These are phyloP conservation scores for Nothophoma quercina DNA, from an alignment of 2,329 filamentous ascomycete species.

Conservation along the genomic window DNA sequence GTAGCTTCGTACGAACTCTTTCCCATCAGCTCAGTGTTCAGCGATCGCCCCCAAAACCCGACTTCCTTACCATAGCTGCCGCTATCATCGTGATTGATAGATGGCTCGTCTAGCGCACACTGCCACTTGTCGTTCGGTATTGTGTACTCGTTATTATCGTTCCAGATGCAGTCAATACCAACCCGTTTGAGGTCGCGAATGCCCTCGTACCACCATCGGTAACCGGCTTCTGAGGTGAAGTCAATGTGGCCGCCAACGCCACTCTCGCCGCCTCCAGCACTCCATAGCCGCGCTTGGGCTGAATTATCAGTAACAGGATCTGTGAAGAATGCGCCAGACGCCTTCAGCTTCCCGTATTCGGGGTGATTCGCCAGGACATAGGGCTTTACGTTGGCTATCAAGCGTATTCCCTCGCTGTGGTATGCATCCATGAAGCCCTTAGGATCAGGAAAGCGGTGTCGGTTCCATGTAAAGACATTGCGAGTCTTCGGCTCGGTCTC, in stretches of 20 bases:
- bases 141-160: slow-evolving; percentile 80
- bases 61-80: slow-evolving; percentile 57
- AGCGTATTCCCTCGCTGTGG: slow-evolving; percentile 69
- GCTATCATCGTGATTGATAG: slow-evolving; percentile 39
- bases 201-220: slow-evolving; percentile 75
- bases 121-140: slow-evolving; percentile 71
- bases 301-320: slow-evolving; percentile 59
- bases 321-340: slow-evolving; percentile 68
- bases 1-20: slow-evolving; percentile 75
- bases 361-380: slow-evolving; percentile 74
- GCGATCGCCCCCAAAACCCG: slow-evolving; percentile 72
- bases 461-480: slow-evolving; percentile 77
- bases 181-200: slow-evolving; percentile 67
- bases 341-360: slow-evolving; percentile 68
- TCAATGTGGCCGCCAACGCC: slow-evolving; percentile 76
- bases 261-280: slow-evolving; percentile 73
- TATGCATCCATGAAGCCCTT: slow-evolving; percentile 68
- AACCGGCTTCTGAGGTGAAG: slow-evolving; percentile 72
- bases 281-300: slow-evolving; percentile 72
- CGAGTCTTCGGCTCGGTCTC: slow-evolving; percentile 72
- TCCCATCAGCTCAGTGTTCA: slow-evolving; percentile 75
- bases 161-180: slow-evolving; percentile 79
- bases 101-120: slow-evolving; percentile 61
- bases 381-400: slow-evolving; percentile 77
- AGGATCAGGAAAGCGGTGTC: slow-evolving; percentile 73